These are phyloP conservation scores for Botryotinia narcissicola DNA, from an alignment of 2,329 filamentous ascomycete species.

Conservation along the genomic window DNA sequence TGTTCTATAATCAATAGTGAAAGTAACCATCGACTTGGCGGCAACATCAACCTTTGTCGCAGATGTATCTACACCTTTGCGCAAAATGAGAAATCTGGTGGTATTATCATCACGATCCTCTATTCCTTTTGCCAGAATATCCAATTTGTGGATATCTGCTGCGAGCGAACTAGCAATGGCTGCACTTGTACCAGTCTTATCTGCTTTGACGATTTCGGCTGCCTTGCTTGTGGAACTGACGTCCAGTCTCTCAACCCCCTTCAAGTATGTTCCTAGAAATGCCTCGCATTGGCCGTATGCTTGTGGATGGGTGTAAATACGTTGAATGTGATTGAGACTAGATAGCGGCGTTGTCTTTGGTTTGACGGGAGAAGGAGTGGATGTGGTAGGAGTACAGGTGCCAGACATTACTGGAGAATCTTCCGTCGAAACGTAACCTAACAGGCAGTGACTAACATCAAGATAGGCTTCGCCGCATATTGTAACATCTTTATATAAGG, in stretches of 20 bases:
- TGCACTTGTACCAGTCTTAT: constrained; percentile 59
- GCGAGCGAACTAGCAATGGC: constrained; percentile 78
- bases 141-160: constrained; percentile 63
- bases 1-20: constrained; percentile 73
- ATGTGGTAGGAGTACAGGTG: constrained; percentile 50
- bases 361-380: constrained; percentile 45
- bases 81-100: constrained; percentile 74
- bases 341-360: constrained; percentile 49
- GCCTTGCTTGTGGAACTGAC: constrained; percentile 82
- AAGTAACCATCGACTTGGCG: constrained; percentile 75
- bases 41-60: constrained; percentile 21
- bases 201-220: constrained; percentile 69
- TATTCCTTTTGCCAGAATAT: constrained; percentile 66
- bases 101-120: constrained; percentile 74
- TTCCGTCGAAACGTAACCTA: constrained; percentile 50
- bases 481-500: constrained; percentile 62
- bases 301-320: constrained; percentile 90
- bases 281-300: constrained; percentile 86
- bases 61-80: constrained; percentile 32
- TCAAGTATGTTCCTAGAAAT: constrained; percentile 70
- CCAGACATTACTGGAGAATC: constrained; percentile 42
- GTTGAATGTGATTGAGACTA: constrained; percentile 61
- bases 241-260: constrained; percentile 75
- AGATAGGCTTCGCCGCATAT: constrained; percentile 86
- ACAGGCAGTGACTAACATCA: constrained; percentile 81